Evolutionary conservation across 2,329 filamentous ascomycete species (phyloP).

Genomic region (Botrytis aclada): DNA sequence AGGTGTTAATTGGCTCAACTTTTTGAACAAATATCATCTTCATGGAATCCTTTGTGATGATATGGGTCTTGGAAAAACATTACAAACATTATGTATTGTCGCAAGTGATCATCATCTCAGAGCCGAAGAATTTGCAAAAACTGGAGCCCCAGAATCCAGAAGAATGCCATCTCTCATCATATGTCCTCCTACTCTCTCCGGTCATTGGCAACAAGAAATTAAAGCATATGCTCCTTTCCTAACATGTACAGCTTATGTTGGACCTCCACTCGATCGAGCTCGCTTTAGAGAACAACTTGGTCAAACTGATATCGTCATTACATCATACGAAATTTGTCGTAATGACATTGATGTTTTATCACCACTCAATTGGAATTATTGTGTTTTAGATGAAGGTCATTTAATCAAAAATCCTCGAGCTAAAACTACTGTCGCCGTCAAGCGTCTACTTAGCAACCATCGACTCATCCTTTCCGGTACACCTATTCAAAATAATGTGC

Average conservation of each 20-base stretch:
- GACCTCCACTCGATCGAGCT: conserved; percentile 76
- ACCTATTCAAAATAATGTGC: conserved; percentile 95
- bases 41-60: conserved; percentile 98
- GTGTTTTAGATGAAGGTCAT: conserved; percentile 94
- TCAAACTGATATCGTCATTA: conserved; percentile 88
- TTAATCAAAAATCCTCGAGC: conserved; percentile 98
- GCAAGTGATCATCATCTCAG: conserved; percentile 95
- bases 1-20: conserved; percentile 97
- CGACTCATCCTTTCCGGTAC: conserved; percentile 94
- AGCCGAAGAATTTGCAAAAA: conserved; percentile 84
- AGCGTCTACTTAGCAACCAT: conserved; percentile 85
- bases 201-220: conserved; percentile 98
- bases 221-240: conserved; percentile 94
- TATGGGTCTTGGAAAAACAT: conserved; percentile 96
- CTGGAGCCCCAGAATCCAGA: conserved; percentile 72
- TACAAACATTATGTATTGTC: conserved; percentile 97
- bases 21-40: conserved; percentile 95
- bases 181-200: conserved; percentile 91
- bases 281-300: conserved; percentile 66
- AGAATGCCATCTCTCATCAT: conserved; percentile 88
- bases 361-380: conserved; percentile 92
- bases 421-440: conserved; percentile 91
- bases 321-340: conserved; percentile 95
- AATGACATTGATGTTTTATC: conserved; percentile 87
- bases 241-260: conserved; percentile 84